phyloP scores from a whole-genome alignment of 108 stramenopile species.

The Schizochytrium sp. region DNA sequence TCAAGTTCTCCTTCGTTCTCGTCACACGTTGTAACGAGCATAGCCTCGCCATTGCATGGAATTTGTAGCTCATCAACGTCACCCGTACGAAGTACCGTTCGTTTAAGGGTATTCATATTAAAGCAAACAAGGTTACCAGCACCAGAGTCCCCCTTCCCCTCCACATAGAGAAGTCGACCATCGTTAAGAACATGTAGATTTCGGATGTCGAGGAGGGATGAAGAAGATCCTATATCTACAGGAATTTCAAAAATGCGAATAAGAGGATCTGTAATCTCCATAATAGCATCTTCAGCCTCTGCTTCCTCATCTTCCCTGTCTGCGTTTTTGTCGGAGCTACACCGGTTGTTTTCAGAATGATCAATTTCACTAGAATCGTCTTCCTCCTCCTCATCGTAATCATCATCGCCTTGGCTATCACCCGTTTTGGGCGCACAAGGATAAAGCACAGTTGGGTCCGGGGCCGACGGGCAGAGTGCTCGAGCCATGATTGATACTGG shows the following conservation, averaged over 20 bases:
- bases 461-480: not conserved
- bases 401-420: not conserved
- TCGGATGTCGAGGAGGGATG: not conserved
- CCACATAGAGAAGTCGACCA: not conserved
- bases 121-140: conserved; percentile 42
- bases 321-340: not conserved
- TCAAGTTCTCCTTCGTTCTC: not conserved
- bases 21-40: conserved; percentile 2
- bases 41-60: not conserved
- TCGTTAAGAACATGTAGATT: not conserved
- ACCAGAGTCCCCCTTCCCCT: not conserved
- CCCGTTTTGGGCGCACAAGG: not conserved
- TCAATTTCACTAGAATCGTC: not conserved
- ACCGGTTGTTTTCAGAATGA: too few species aligned
- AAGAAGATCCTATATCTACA: not conserved
- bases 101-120: not conserved
- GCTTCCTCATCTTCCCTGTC: not conserved
- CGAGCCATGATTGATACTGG: not conserved
- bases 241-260: not conserved
- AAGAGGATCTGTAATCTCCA: not conserved
- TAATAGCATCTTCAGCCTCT: not conserved
- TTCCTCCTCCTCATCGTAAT: not conserved
- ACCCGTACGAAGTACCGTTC: conserved; percentile 11
- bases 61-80: conserved; percentile 30
- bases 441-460: not conserved